A percentile compares a stretch with the other conserved stretches of the same genome.
phyloP scores from a whole-genome alignment of 371 early-diverging fungal genomes.

The Lichtheimia hyalospora region DNA sequence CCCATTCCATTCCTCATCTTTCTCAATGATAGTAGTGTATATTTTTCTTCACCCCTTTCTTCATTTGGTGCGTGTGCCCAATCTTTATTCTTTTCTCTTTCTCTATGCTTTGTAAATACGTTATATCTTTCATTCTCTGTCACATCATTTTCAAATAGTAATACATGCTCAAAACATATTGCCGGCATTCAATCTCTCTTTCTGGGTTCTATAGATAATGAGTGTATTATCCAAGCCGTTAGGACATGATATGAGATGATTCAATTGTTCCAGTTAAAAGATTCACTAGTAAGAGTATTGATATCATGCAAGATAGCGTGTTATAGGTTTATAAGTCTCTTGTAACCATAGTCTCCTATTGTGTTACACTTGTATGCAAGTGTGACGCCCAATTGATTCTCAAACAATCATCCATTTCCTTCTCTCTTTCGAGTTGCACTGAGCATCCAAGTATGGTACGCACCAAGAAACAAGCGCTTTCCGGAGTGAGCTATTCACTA shows the following conservation, averaged over 20 bases:
- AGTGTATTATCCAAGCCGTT: no score
- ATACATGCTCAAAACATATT: no score
- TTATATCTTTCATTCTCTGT: neutral
- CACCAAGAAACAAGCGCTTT: slow-evolving; percentile 15
- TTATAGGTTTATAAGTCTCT: no score
- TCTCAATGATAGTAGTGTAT: neutral
- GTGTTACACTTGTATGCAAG: neutral
- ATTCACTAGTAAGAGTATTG: no score
- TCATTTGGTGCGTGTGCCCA: neutral
- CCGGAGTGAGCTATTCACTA: neutral
- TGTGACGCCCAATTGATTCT: neutral
- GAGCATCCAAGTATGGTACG: slow-evolving; percentile 12
- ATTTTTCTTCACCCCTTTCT: slow-evolving; percentile 5
- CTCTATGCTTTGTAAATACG: neutral
- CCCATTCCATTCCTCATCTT: slow-evolving; percentile 7
- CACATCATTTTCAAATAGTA: no score
- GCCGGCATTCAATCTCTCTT: slow-evolving; percentile 4
- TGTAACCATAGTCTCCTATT: no score
- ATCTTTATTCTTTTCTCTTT: neutral
- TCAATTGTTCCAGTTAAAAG: no score
- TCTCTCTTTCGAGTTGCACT: neutral
- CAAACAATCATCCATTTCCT: neutral
- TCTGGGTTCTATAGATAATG: no score
- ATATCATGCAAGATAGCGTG: no score
- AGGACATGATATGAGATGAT: no score